Conservation (phyloP, 805 yeast genomes). For the Cephaloascus fragrans region DNA sequence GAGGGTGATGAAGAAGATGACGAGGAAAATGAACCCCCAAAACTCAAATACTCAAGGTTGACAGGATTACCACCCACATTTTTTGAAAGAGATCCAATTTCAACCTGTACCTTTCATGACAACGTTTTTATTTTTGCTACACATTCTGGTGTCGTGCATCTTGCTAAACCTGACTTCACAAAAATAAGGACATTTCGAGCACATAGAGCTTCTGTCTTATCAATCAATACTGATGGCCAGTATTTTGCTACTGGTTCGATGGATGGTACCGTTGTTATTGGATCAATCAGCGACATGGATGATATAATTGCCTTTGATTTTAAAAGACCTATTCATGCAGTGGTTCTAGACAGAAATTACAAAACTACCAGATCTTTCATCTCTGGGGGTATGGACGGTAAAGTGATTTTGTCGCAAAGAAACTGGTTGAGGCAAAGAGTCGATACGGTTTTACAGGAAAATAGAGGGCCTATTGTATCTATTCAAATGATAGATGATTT, state of each 20-base stretch:
- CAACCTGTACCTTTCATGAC: constrained; percentile 55
- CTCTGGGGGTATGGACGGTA: constrained; percentile 88
- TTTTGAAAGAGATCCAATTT: constrained; percentile 68
- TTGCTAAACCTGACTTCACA: constrained; percentile 50
- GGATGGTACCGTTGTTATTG: constrained; percentile 87
- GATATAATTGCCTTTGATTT: constrained; percentile 73
- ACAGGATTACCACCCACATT: constrained; percentile 59
- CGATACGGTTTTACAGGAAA: constrained; percentile 54
- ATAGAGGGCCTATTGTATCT: constrained; percentile 62
- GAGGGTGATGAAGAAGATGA: constrained; percentile 30
- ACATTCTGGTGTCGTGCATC: constrained; percentile 74
- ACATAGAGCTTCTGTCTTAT: constrained; percentile 75
- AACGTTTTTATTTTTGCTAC: constrained; percentile 72
- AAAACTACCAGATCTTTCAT: constrained; percentile 52
- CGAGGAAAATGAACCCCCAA: constrained; percentile 57
- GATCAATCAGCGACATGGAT: constrained; percentile 49
- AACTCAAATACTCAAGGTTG: constrained; percentile 65
- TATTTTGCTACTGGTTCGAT: constrained; percentile 83
- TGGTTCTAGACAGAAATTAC: constrained; percentile 70
- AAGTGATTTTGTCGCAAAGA: constrained; percentile 60
- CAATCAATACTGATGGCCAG: constrained; percentile 62
- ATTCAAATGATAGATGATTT: constrained; percentile 55
- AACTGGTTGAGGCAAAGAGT: constrained; percentile 83
- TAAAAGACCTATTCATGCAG: constrained; percentile 81
- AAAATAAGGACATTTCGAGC: constrained; percentile 68